Base-by-base conservation (phyloP, 306 rosid genomes). In the Cicer judaicum region DNA sequence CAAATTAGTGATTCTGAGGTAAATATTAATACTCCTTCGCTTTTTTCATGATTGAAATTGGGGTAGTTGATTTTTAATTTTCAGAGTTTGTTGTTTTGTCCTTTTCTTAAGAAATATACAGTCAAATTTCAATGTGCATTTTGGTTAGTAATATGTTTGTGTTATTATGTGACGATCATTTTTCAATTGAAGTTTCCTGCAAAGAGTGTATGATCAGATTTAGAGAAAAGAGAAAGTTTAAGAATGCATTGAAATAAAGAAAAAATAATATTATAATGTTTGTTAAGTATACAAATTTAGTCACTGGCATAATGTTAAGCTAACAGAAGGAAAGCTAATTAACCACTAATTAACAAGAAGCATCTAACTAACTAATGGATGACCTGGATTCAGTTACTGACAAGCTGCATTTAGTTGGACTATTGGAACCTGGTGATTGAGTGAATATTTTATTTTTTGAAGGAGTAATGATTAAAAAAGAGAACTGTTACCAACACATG, bases 1-100 rank as follows among this genome's bases (percentile, higher is more conserved):
- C 96, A 90, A 83, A 85, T 90, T 79, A 92, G 99, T 75, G 99
- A 95, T 83, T 92, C 92, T 7, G 99, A 92, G 98, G 99, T 95
- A 75, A 83, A 68, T 3, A 8, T 10, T 64, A 34, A 34, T 6
- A 2, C n/a, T 70, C 70, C 38, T 24, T 12, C 68, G 2, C 10
- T 6, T 57, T 24, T 42, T 15, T 5, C 2, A 56, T 41, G 2
- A 14, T 66, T 40, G 5, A 14, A 29, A 15, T 24, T 36, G 7
- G 43, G 3, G 7, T 13, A 52, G 9, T 40, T 56, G 16, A 49
- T 7, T 19, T 78, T 50, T 0, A 13, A 11, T 12, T 47, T 47
- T 48, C 16, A n/a, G 74, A 13, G 44, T 71, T 44, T 70, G 18
- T 46, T 57, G 3, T 12, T 10, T 2, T 21, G 29, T 62, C n/a